Conservation (phyloP, 2,329 filamentous ascomycete genomes). For the Colletotrichum orchidophilum region DNA sequence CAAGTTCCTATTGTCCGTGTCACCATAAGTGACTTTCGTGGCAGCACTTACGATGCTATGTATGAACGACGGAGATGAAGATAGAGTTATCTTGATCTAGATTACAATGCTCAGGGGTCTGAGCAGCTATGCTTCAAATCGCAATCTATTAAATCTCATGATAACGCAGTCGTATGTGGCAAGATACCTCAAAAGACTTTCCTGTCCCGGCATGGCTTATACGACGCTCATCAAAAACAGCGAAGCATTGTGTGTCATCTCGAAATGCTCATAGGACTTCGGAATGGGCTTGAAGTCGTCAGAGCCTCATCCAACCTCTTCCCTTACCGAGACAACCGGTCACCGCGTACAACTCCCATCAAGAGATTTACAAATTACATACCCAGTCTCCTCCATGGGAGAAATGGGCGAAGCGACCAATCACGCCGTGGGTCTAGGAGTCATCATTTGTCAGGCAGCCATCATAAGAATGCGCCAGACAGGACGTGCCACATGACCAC, state of each 20-base stretch:
- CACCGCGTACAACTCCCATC: neutral
- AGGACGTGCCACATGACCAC: neutral
- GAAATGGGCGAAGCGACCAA: neutral
- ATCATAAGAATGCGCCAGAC: neutral
- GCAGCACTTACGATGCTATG: too few relatives aligned
- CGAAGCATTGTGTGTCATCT: neutral
- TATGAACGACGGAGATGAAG: neutral
- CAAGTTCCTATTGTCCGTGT: neutral
- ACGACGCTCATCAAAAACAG: neutral
- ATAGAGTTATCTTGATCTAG: too few relatives aligned
- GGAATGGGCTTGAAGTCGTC: neutral
- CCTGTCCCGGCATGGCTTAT: neutral
- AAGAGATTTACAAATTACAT: neutral
- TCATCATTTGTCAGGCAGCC: neutral
- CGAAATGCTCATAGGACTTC: neutral
- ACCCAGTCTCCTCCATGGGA: neutral
- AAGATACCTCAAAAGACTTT: neutral
- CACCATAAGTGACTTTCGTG: too few relatives aligned
- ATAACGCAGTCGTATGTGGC: neutral
- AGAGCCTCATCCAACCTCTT: neutral
- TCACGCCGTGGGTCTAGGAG: neutral
- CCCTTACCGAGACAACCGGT: neutral
- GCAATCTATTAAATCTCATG: neutral
- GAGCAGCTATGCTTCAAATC: neutral
- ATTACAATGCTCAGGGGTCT: too few relatives aligned